phyloP scores from a whole-genome alignment of 139 green algal genomes.

The Chlorella sp. region DNA sequence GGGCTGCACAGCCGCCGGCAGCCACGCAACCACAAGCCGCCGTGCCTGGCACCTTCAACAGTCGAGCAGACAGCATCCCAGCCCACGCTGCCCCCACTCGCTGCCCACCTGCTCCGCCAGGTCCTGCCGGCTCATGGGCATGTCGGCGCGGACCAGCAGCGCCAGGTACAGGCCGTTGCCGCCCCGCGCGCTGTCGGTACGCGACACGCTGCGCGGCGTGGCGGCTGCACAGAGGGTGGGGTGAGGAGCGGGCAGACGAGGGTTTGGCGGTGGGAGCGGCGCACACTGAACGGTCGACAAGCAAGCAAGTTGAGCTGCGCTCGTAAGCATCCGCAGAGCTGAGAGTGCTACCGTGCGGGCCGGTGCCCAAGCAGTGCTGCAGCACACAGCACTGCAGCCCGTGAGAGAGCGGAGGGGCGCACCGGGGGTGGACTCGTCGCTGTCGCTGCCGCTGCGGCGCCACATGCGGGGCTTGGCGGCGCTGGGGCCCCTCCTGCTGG shows the following conservation, averaged over 20 bases:
- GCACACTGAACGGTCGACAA: no score
- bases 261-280: not conserved
- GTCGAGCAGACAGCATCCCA: not conserved
- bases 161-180: not conserved
- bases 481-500: not conserved
- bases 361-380: no score
- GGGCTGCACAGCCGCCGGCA: no score
- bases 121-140: not conserved
- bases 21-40: no score
- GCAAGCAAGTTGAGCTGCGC: no score
- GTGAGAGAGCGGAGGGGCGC: not conserved
- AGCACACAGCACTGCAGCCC: no score
- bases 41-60: no score
- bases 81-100: not conserved
- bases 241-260: not conserved
- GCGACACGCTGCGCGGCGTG: constrained; percentile 3
- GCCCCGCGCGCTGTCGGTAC: constrained; percentile 2
- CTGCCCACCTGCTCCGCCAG: not conserved
- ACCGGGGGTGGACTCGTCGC: constrained; percentile 12
- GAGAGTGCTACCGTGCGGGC: no score
- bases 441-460: not conserved
- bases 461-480: not conserved
- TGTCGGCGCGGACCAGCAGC: constrained; percentile 14
- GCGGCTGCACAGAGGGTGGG: not conserved
- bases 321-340: no score